A percentile compares a stretch with the other conserved stretches of the same genome.
These are phyloP conservation scores for Dictyostelium brefeldianum DNA, from an alignment of 78 protist species.

Conservation along the genomic window DNA sequence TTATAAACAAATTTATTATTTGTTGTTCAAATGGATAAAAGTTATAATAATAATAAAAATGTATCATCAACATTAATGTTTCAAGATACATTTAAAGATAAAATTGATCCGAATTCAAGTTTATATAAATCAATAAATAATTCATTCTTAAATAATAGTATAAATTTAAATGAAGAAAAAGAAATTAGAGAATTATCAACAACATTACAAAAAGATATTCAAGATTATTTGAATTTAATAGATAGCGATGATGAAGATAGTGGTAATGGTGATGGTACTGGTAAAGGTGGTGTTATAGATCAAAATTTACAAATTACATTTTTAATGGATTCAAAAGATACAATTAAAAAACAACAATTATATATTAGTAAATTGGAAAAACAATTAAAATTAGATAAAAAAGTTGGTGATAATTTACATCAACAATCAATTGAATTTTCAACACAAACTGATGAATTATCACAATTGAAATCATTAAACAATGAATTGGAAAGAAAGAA, in stretches of 20 bases:
- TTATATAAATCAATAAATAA: constrained; percentile 10
- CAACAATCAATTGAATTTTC: neutral
- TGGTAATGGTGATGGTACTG: neutral
- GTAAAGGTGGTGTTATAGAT: neutral
- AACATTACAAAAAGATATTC: constrained; percentile 12
- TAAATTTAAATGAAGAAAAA: too few relatives aligned
- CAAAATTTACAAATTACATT: neutral
- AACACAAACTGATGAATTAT: neutral
- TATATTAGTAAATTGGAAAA: constrained; percentile 4
- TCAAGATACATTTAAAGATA: constrained; percentile 4
- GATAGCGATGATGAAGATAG: neutral
- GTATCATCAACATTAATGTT: neutral
- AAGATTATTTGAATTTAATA: constrained; percentile 5
- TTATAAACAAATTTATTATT: too few relatives aligned
- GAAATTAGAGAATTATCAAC: too few relatives aligned
- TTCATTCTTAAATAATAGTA: neutral
- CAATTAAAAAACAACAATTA: neutral
- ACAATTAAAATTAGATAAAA: constrained; percentile 1
- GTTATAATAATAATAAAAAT: neutral
- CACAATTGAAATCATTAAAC: neutral
- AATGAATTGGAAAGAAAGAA: constrained; percentile 40
- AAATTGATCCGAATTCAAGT: neutral
- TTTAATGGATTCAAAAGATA: neutral
- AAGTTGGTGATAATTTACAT: neutral
- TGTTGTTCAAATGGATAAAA: neutral